Evolutionary conservation across 768 basidiomycete species (phyloP).

Genomic region (Harrya chromipes): DNA sequence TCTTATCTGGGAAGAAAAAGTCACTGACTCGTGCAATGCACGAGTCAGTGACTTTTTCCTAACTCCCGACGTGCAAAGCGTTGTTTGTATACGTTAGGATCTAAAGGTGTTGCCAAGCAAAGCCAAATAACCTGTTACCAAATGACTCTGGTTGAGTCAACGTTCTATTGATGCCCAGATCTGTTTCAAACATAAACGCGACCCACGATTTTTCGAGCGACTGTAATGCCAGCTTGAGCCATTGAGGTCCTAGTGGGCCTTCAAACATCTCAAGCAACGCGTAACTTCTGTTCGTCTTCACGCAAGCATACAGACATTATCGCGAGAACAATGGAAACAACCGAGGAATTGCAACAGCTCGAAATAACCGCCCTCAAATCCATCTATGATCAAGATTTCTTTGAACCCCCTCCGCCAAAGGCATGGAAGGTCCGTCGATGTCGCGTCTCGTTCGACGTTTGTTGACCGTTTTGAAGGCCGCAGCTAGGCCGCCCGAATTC

Average conservation of each 20-base stretch:
- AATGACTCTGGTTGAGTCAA: slow-evolving; percentile 14
- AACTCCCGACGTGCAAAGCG: too few relatives aligned
- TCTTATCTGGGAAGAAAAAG: too few relatives aligned
- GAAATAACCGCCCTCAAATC: slow-evolving; percentile 80
- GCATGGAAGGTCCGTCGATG: slow-evolving; percentile 68
- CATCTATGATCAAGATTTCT: slow-evolving; percentile 78
- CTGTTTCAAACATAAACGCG: neutral
- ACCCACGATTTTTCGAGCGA: slow-evolving; percentile 9
- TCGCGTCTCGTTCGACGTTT: slow-evolving; percentile 8
- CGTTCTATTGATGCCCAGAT: neutral
- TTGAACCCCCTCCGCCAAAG: slow-evolving; percentile 68
- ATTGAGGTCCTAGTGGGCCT: slow-evolving; percentile 65
- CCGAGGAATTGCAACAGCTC: slow-evolving; percentile 60
- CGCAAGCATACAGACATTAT: slow-evolving; percentile 9
- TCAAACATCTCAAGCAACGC: slow-evolving; percentile 54
- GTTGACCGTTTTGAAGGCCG: slow-evolving; percentile 45
- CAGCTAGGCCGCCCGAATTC: slow-evolving; percentile 69
- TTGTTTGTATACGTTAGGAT: slow-evolving; percentile 23
- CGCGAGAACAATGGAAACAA: slow-evolving; percentile 57
- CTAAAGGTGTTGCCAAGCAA: slow-evolving; percentile 10
- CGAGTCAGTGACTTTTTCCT: too few relatives aligned
- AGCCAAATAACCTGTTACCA: slow-evolving; percentile 16
- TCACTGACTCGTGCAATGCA: too few relatives aligned
- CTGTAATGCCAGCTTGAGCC: slow-evolving; percentile 70
- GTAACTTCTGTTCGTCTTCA: slow-evolving; percentile 30